Evolutionary conservation across 306 rosid genomes (phyloP).

Genomic region (Malus asiatica): DNA sequence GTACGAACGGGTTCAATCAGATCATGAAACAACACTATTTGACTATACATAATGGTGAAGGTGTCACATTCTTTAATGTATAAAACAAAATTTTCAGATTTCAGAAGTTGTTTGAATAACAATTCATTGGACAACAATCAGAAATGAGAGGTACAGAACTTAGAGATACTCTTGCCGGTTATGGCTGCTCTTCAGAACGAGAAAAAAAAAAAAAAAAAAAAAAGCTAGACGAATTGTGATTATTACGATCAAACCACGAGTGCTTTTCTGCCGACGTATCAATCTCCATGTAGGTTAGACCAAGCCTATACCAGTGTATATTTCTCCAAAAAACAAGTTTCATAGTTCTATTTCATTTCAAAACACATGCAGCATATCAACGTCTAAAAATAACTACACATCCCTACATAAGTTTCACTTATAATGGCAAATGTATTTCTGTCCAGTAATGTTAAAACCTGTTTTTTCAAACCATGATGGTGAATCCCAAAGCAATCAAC

Average conservation of each 20-base stretch:
- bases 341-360: neutral
- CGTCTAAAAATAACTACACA: neutral
- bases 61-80: neutral
- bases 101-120: neutral
- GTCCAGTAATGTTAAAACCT: neutral
- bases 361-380: neutral
- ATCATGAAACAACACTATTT: neutral
- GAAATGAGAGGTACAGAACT: neutral
- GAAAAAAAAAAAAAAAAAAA: neutral
- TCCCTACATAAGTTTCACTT: neutral
- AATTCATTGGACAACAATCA: neutral
- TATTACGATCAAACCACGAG: neutral
- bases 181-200: neutral
- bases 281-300: neutral
- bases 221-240: neutral
- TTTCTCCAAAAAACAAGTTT: neutral
- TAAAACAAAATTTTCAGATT: neutral
- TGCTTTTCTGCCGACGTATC: neutral
- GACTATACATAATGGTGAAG: neutral
- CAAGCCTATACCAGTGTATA: neutral
- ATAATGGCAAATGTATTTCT: neutral
- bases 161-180: neutral
- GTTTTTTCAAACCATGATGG: neutral
- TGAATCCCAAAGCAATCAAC: neutral
- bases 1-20: slow-evolving; percentile 3